Conservation (phyloP, 768 basidiomycete species). For the Rhizopogon roseolus region DNA sequence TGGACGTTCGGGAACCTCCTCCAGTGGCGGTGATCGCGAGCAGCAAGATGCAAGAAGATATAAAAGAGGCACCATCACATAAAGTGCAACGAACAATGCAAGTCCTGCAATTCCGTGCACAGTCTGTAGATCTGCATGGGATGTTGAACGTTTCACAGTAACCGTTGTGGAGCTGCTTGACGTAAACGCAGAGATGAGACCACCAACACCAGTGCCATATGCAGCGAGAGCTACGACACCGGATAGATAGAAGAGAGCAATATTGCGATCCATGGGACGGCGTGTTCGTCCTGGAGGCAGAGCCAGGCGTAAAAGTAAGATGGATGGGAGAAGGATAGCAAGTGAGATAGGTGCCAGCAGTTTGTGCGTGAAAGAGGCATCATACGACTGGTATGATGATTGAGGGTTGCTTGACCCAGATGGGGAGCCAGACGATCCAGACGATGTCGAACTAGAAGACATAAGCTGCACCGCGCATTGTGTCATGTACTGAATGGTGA, state of each 20-base stretch:
- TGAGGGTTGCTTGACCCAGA: slow-evolving; percentile 16
- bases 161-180: slow-evolving; percentile 33
- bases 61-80: slow-evolving; percentile 44
- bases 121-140: slow-evolving; percentile 43
- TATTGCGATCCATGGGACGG: slow-evolving; percentile 15
- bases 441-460: slow-evolving; percentile 16
- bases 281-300: slow-evolving; percentile 28
- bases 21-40: slow-evolving; percentile 11
- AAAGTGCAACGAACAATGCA: slow-evolving; percentile 58
- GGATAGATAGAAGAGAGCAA: slow-evolving; percentile 30
- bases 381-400: slow-evolving; percentile 27
- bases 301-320: slow-evolving; percentile 38
- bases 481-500: slow-evolving; percentile 52
- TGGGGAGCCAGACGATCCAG: slow-evolving; percentile 6
- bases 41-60: slow-evolving; percentile 26
- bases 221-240: slow-evolving; percentile 38
- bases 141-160: slow-evolving; percentile 27
- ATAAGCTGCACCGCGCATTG: slow-evolving; percentile 48
- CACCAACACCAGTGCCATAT: slow-evolving; percentile 59
- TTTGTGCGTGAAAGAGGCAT: slow-evolving; percentile 44
- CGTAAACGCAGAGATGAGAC: slow-evolving; percentile 60
- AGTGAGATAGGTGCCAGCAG: slow-evolving; percentile 44
- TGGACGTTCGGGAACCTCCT: slow-evolving; percentile 16
- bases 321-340: slow-evolving; percentile 36
- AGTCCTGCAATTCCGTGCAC: slow-evolving; percentile 63